Percentiles rank a stretch among this genome's conserved stretches.
Evolutionary conservation across 2,329 filamentous ascomycete genomes (phyloP).

Genomic region (Paraphaeosphaeria sporulosa): DNA sequence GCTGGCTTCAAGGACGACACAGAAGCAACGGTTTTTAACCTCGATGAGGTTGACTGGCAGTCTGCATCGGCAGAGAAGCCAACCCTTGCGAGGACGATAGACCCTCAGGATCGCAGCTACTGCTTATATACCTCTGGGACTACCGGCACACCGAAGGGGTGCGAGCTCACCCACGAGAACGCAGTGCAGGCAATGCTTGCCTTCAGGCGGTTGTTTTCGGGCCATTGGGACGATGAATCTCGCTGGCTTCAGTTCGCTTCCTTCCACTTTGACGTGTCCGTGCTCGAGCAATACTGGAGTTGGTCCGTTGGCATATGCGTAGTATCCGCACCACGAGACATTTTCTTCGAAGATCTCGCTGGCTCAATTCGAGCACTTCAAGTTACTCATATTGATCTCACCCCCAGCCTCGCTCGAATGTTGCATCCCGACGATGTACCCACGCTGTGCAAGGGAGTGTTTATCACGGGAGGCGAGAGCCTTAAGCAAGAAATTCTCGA

Average conservation of each 20-base stretch:
- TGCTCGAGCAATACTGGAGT: constrained; percentile 94
- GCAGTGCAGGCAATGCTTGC: constrained; percentile 88
- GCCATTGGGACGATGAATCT: constrained; percentile 75
- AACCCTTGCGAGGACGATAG: constrained; percentile 29
- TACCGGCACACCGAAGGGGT: constrained; percentile 86
- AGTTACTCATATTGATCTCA: constrained; percentile 92
- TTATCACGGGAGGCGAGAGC: constrained; percentile 91
- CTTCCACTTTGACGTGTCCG: constrained; percentile 92
- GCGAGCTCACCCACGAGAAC: constrained; percentile 87
- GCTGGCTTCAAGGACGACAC: constrained; percentile 45
- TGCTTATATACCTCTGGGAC: constrained; percentile 89
- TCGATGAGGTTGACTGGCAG: constrained; percentile 53
- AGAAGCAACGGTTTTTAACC: constrained; percentile 53
- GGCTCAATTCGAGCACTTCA: constrained; percentile 72
- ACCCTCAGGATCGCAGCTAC: constrained; percentile 71
- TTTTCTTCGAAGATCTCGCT: constrained; percentile 84
- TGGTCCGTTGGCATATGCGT: constrained; percentile 91
- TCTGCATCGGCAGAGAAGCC: constrained; percentile 46
- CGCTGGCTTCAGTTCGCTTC: constrained; percentile 93
- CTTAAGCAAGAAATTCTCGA: constrained; percentile 90
- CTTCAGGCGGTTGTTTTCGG: constrained; percentile 79
- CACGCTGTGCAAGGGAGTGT: constrained; percentile 79
- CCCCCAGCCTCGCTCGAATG: constrained; percentile 82
- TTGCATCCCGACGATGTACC: constrained; percentile 83
- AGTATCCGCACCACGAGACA: constrained; percentile 80